These are phyloP conservation scores for Thelonectria discophora DNA, from an alignment of 2,329 filamentous ascomycete species.

Conservation along the genomic window DNA sequence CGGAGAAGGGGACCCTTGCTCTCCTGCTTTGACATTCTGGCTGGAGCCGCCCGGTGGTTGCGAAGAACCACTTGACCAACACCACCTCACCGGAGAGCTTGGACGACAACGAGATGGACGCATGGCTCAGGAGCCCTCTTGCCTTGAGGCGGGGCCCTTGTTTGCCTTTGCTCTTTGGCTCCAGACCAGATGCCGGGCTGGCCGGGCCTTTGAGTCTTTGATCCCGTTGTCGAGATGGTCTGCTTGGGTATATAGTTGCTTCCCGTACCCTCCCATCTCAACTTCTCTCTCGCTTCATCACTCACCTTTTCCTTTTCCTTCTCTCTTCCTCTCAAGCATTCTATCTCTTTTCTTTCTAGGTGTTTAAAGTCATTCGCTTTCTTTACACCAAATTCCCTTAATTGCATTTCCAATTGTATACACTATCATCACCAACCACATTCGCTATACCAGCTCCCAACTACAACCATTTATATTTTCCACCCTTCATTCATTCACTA, in stretches of 20 bases:
- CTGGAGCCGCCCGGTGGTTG: slow-evolving; percentile 36
- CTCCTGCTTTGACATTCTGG: slow-evolving; percentile 21
- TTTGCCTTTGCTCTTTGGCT: slow-evolving; percentile 24
- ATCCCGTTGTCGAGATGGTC: slow-evolving; percentile 19
- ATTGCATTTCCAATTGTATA: slow-evolving; percentile 42
- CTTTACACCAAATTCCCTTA: slow-evolving; percentile 52
- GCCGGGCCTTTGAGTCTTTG: slow-evolving; percentile 31
- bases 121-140: slow-evolving; percentile 30
- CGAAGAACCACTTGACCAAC: slow-evolving; percentile 35
- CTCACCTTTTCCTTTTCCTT: slow-evolving; percentile 41
- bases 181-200: slow-evolving; percentile 34
- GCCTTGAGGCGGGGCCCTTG: slow-evolving; percentile 23
- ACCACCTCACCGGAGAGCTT: slow-evolving; percentile 41
- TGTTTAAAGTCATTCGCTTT: slow-evolving; percentile 66
- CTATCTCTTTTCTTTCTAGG: slow-evolving; percentile 39
- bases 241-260: slow-evolving; percentile 43
- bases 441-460: slow-evolving; percentile 30
- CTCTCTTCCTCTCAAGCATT: slow-evolving; percentile 34
- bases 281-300: slow-evolving; percentile 36
- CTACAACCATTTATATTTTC: slow-evolving; percentile 32
- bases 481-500: slow-evolving; percentile 45
- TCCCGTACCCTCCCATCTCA: slow-evolving; percentile 35
- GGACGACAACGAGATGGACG: slow-evolving; percentile 33
- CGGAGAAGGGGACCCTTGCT: not conserved
- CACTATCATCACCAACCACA: slow-evolving; percentile 31